These are phyloP conservation scores for Ogataea angusta DNA, from an alignment of 805 yeast species.

Conservation along the genomic window DNA sequence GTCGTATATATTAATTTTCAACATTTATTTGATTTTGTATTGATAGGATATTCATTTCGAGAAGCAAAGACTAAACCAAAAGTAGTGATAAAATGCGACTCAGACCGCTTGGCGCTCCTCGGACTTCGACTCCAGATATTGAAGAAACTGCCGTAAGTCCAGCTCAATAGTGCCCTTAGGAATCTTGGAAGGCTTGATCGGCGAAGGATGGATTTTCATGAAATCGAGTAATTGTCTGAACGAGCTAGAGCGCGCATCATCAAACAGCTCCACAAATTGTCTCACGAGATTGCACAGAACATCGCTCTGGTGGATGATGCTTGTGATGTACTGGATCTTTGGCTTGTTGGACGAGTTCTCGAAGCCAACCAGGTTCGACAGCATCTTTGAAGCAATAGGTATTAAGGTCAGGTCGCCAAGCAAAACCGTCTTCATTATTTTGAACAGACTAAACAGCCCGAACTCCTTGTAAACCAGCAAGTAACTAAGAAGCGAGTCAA, in stretches of 20 bases:
- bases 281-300: conserved; percentile 29
- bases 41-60: not conserved
- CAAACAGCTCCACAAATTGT: conserved; percentile 33
- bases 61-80: conserved; percentile 1
- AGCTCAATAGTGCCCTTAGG: conserved; percentile 27
- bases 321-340: conserved; percentile 15
- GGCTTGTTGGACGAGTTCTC: conserved; percentile 10
- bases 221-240: conserved; percentile 28
- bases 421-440: conserved; percentile 33
- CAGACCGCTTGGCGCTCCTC: conserved; percentile 4
- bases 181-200: conserved; percentile 33
- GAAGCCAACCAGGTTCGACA: conserved; percentile 22
- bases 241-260: conserved; percentile 30
- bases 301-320: conserved; percentile 25
- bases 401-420: conserved; percentile 33
- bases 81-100: not conserved
- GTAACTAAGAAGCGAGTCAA: conserved; percentile 20
- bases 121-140: conserved; percentile 10
- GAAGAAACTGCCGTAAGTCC: conserved; percentile 20
- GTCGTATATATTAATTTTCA: conserved; percentile 1
- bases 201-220: conserved; percentile 31
- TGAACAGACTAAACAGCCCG: conserved; percentile 41
- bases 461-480: conserved; percentile 32
- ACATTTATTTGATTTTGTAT: conserved; percentile 4
- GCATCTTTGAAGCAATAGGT: conserved; percentile 21